Evolutionary conservation across 2,329 filamentous ascomycete genomes (phyloP), one percentile per base, ranked within the genome.

Genomic region (Ceratocystis huliohia): DNA sequence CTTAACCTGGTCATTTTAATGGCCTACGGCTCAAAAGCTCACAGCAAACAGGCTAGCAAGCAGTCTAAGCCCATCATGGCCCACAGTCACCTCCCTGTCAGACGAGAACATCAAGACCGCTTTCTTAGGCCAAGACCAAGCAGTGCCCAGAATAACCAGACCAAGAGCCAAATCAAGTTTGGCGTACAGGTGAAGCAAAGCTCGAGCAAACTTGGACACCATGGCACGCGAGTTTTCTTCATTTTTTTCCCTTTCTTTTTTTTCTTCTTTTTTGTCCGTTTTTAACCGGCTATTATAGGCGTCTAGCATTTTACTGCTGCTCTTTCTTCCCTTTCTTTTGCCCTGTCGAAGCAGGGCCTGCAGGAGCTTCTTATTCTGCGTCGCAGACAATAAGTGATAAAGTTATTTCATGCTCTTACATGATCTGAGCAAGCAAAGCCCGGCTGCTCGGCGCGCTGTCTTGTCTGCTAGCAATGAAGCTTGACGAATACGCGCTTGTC

Each of bases 91-190:
- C 46, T 50, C 46, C 46, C n/a, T 50, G 46, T 50, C 46, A 50
- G 46, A 50, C 46, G 7, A 50, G 22, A 50, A 4, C 46, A 8
- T n/a, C 46, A 50, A 50, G 46, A 50, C 46, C n/a, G 2, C n/a
- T 50, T 22, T 22, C n/a, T 25, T 17, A 15, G 50, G 22, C 53
- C 53, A 57, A 30, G 17, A 22, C 53, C 53, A 17, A 57, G 53
- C 22, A 30, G 15, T 22, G 22, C 53, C 15, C 25, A 57, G 53
- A 57, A 57, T 57, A 57, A 57, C 53, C 10, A 30, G 25, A 17
- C 53, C 53, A 57, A 57, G 53, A 57, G 53, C 22, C 53, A 57
- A 57, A 57, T 57, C 53, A 57, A 30, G 53, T 57, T 57, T 57
- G 53, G 53, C 53, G 53, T 57, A 28, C 25, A 57, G 25, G 53